These are phyloP conservation scores for Chlamydomonas eustigma DNA, from an alignment of 139 green algal genomes.

Conservation along the genomic window DNA sequence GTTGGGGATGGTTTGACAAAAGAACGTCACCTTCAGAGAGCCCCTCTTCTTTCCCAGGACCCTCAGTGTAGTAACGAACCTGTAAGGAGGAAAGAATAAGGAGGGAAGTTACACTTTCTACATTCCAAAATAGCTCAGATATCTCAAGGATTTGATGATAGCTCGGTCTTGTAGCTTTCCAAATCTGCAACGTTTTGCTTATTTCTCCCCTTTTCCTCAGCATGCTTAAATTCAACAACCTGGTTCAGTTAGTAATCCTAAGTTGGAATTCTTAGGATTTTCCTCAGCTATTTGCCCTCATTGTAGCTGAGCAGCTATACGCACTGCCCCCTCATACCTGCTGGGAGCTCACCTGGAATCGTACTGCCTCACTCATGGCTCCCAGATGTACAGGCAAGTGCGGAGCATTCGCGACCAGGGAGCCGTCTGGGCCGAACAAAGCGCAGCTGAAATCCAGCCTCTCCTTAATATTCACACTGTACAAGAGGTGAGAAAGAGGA, in stretches of 20 bases:
- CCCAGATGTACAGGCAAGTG: slow-evolving; percentile 97
- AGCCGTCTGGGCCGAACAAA: slow-evolving; percentile 81
- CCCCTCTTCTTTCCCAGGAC: slow-evolving; percentile 35
- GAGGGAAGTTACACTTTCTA: not conserved
- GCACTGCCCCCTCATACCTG: no score
- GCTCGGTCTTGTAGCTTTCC: no score
- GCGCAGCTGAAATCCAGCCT: slow-evolving; percentile 96
- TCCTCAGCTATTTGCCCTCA: no score
- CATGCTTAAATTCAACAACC: no score
- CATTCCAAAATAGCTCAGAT: no score
- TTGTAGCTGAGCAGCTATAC: no score
- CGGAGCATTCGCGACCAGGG: slow-evolving; percentile 94
- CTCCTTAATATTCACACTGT: slow-evolving; percentile 99
- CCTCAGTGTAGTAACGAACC: slow-evolving; percentile 44
- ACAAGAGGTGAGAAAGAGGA: slow-evolving; percentile 60
- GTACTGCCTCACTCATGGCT: slow-evolving; percentile 90
- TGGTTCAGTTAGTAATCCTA: no score
- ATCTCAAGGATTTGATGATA: no score
- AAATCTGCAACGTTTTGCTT: no score
- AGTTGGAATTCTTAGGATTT: no score
- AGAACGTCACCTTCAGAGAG: slow-evolving; percentile 86
- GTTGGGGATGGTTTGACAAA: slow-evolving; percentile 90
- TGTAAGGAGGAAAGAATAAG: slow-evolving; percentile 4
- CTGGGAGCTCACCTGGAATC: slow-evolving; percentile 85
- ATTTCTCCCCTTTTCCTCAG: no score